These are phyloP conservation scores for Amanita rubescens DNA, from an alignment of 768 basidiomycete genomes.

Conservation along the genomic window DNA sequence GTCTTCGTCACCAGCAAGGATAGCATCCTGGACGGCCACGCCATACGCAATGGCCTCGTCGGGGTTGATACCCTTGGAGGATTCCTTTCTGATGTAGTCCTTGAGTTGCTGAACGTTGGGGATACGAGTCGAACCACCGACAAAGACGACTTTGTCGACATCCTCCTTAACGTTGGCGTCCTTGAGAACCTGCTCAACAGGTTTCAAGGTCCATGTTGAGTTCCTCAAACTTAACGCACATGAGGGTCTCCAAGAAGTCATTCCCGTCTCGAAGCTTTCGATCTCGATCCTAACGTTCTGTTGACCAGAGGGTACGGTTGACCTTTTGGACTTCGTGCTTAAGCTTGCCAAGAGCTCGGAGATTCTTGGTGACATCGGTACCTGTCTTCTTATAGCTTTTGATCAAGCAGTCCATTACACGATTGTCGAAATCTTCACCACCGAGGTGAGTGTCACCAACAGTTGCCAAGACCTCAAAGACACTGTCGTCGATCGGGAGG, in stretches of 20 bases:
- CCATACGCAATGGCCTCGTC: conserved; percentile 99
- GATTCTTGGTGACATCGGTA: conserved; percentile 72
- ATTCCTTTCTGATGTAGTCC: conserved; percentile 98
- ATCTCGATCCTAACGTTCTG: conserved; percentile 91
- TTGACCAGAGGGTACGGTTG: conserved; percentile 86
- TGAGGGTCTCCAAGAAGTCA: conserved; percentile 95
- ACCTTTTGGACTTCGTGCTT: conserved; percentile 93
- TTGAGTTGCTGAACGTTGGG: conserved; percentile 99
- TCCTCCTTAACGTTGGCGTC: conserved; percentile 98
- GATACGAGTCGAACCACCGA: conserved; percentile 98
- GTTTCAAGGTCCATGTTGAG: conserved; percentile 99
- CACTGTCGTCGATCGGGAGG: conserved; percentile 93
- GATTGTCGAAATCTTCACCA: conserved; percentile 95
- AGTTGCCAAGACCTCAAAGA: conserved; percentile 94
- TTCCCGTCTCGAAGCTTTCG: conserved; percentile 94
- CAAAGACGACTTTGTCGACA: conserved; percentile 87
- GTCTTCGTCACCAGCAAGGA: conserved; percentile 95
- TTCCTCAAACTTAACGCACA: conserved; percentile 98
- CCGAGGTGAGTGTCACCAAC: conserved; percentile 93
- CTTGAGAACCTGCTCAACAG: conserved; percentile 97
- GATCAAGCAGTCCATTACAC: conserved; percentile 83
- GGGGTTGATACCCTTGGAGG: conserved; percentile 99
- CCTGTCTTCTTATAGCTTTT: conserved; percentile 89
- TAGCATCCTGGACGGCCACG: conserved; percentile 97
- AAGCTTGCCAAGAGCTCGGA: conserved; percentile 82